Evolutionary conservation across 257 asterid genomes (phyloP).

Genomic region (Phtheirospermum japonicum): DNA sequence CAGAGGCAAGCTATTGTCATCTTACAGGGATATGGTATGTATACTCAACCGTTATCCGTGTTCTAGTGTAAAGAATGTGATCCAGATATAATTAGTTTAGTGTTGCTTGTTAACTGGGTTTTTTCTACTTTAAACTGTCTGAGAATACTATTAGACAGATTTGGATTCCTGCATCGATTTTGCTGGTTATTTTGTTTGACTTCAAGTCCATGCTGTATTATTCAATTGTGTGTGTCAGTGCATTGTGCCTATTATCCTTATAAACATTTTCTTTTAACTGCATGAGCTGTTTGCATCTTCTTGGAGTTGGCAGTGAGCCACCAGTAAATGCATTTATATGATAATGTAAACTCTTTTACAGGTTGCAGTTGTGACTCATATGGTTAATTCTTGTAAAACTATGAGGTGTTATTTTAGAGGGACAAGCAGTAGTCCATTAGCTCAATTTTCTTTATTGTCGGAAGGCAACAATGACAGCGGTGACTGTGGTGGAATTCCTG

Average conservation of each 20-base stretch:
- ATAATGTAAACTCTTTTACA: slow-evolving; percentile 27
- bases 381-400: slow-evolving; percentile 52
- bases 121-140: slow-evolving; percentile 14
- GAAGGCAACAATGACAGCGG: slow-evolving; percentile 53
- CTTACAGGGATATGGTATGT: slow-evolving; percentile 71
- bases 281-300: slow-evolving; percentile 3
- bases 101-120: slow-evolving; percentile 6
- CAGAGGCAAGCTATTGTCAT: slow-evolving; percentile 46
- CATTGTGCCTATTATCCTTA: no score
- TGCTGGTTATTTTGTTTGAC: neutral
- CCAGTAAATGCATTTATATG: slow-evolving; percentile 9
- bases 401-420: slow-evolving; percentile 67
- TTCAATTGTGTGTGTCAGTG: no score
- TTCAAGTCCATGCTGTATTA: neutral
- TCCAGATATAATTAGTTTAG: slow-evolving; percentile 4
- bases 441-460: slow-evolving; percentile 57
- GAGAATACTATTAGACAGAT: slow-evolving; percentile 9
- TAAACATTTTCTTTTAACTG: neutral
- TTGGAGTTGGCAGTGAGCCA: neutral
- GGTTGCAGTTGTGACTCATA: slow-evolving; percentile 53
- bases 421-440: slow-evolving; percentile 48
- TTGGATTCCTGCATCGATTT: slow-evolving; percentile 5
- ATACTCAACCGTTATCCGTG: neutral
- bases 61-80: slow-evolving; percentile 4
- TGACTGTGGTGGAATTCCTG: slow-evolving; percentile 70